A percentile compares a stretch with the other conserved stretches of the same genome.
Evolutionary conservation across 306 rosid genomes (phyloP).

Genomic region (Medicago truncatula): MtrunA17r5.0-ANR NC_053043.1:44221501-44222000

Average conservation of each 20-base stretch:
- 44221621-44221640: background rate
- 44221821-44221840: background rate
- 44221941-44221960: background rate
- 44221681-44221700: background rate
- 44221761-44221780: background rate
- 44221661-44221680: background rate
- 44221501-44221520: background rate
- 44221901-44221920: background rate
- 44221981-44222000: background rate
- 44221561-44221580: background rate
- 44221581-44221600: background rate
- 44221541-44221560: background rate
- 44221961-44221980: background rate
- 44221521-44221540: background rate
- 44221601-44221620: background rate
- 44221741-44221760: background rate
- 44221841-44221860: background rate
- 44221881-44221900: background rate
- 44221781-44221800: background rate
- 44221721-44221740: background rate
- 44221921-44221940: background rate
- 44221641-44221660: background rate
- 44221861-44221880: background rate
- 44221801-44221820: background rate
- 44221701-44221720: background rate